Conservation (phyloP, 805 yeast species). For the Zygosaccharomyces gambellarensis region DNA sequence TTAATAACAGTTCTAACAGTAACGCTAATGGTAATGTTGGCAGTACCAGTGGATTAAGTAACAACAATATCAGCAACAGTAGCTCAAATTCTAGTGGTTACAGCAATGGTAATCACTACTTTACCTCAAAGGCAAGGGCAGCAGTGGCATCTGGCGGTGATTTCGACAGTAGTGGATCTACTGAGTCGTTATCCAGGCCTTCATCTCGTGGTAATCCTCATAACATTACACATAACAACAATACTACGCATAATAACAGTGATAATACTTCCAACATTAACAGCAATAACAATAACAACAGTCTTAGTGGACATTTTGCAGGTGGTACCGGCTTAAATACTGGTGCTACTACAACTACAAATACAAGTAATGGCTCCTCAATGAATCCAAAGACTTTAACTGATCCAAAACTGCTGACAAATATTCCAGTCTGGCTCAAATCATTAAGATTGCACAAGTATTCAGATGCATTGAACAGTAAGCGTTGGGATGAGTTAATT, state of each 20-base stretch:
- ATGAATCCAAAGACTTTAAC: slow-evolving; percentile 49
- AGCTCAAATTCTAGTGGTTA: slow-evolving; percentile 1
- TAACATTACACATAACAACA: neutral
- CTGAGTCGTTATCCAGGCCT: slow-evolving; percentile 8
- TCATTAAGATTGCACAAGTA: slow-evolving; percentile 87
- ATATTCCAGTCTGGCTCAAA: slow-evolving; percentile 91
- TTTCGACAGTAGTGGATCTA: slow-evolving; percentile 5
- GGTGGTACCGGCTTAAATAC: neutral
- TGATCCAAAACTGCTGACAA: slow-evolving; percentile 52
- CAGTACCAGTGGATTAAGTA: neutral
- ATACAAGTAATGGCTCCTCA: slow-evolving; percentile 23
- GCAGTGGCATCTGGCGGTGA: slow-evolving; percentile 1
- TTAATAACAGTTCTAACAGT: neutral
- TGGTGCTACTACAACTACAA: neutral
- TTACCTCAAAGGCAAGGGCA: slow-evolving; percentile 4
- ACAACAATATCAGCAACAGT: slow-evolving; percentile 3
- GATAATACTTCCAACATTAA: slow-evolving; percentile 7
- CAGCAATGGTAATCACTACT: neutral
- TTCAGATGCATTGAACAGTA: slow-evolving; percentile 72
- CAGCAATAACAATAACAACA: slow-evolving; percentile 17
- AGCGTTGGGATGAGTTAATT: slow-evolving; percentile 76
- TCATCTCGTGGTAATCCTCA: slow-evolving; percentile 4
- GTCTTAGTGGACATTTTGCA: neutral
- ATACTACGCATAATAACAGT: slow-evolving; percentile 5
- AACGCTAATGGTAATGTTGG: neutral